Percentiles rank a stretch among this genome's conserved stretches.
These are phyloP conservation scores for Rhynchospora breviuscula DNA, from an alignment of 176 grass and related monocot species.

Conservation along the genomic window DNA sequence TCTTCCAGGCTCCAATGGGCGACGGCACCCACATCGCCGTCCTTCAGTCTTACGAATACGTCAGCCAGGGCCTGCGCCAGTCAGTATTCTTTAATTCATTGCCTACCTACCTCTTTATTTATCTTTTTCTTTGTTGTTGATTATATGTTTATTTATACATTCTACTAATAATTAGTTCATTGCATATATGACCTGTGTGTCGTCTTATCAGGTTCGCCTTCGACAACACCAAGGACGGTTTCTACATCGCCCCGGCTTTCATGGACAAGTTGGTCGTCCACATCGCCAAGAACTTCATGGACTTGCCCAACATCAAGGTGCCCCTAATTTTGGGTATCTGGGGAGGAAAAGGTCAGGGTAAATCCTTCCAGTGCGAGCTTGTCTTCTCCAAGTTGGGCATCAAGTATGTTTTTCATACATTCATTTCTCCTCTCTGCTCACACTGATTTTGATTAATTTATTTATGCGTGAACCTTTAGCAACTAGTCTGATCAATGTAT, in stretches of 20 bases:
- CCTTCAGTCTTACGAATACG: conserved; percentile 83
- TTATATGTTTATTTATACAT: no score
- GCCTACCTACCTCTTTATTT: no score
- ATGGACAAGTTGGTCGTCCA: conserved; percentile 98
- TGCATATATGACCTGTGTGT: neutral
- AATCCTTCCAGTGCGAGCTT: conserved; percentile 95
- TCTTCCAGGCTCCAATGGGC: conserved; percentile 78
- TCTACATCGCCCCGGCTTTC: conserved; percentile 85
- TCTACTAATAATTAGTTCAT: neutral
- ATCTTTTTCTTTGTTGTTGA: neutral
- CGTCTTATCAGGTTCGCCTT: conserved; percentile 21
- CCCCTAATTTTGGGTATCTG: conserved; percentile 86
- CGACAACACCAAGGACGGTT: conserved; percentile 59
- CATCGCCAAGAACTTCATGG: conserved; percentile 96
- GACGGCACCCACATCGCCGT: conserved; percentile 82
- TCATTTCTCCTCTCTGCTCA: neutral
- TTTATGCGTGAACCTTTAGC: no score
- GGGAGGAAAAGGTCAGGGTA: conserved; percentile 99
- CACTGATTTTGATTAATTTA: neutral
- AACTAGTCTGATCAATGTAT: no score
- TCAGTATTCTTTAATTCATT: conserved; percentile 6
- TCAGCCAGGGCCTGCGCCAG: conserved; percentile 66
- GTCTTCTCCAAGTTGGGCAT: conserved; percentile 97
- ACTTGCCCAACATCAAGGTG: conserved; percentile 89
- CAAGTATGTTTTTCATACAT: conserved; percentile 34